These are phyloP conservation scores for Haberlea rhodopensis DNA, from an alignment of 257 asterid genomes.

Conservation along the genomic window DNA sequence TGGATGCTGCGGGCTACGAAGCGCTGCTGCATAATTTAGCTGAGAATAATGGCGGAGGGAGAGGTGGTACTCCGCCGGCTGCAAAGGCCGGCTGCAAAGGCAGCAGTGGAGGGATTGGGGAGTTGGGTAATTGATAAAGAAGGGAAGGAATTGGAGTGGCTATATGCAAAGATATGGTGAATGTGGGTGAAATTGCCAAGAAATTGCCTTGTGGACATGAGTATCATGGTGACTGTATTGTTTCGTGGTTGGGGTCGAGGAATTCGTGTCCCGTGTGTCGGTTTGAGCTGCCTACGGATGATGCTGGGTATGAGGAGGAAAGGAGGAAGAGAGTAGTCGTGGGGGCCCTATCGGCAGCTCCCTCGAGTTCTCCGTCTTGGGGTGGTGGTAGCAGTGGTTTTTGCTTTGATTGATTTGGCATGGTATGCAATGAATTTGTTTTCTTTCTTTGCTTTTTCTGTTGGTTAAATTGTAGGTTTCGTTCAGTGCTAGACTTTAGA, in stretches of 20 bases:
- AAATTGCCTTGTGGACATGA: constrained; percentile 91
- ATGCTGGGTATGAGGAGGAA: constrained; percentile 81
- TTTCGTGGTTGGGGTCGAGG: constrained; percentile 79
- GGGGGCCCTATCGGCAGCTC: constrained; percentile 36
- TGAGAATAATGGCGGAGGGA: constrained; percentile 61
- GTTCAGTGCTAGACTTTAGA: constrained; percentile 14
- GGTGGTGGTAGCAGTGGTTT: constrained; percentile 18
- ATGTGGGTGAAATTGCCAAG: constrained; percentile 59
- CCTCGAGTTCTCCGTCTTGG: constrained; percentile 31
- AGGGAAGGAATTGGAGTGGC: constrained; percentile 55
- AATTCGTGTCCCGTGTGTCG: constrained; percentile 91
- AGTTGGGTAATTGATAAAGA: constrained; percentile 47
- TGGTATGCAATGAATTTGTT: constrained; percentile 28
- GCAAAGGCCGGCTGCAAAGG: constrained; percentile 74
- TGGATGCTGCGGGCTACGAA: constrained; percentile 85
- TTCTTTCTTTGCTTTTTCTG: constrained; percentile 29
- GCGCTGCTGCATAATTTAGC: constrained; percentile 77
- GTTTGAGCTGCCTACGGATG: constrained; percentile 93
- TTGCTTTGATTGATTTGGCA: constrained; percentile 28
- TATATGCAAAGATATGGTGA: constrained; percentile 69
- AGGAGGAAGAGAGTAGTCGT: constrained; percentile 58
- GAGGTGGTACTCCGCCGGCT: constrained; percentile 88
- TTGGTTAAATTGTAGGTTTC: constrained; percentile 33
- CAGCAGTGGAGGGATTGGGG: constrained; percentile 62
- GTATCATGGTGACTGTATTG: constrained; percentile 79